These are phyloP conservation scores for Raphanus hybrid DNA, from an alignment of 441 rosid species.

Conservation along the genomic window DNA sequence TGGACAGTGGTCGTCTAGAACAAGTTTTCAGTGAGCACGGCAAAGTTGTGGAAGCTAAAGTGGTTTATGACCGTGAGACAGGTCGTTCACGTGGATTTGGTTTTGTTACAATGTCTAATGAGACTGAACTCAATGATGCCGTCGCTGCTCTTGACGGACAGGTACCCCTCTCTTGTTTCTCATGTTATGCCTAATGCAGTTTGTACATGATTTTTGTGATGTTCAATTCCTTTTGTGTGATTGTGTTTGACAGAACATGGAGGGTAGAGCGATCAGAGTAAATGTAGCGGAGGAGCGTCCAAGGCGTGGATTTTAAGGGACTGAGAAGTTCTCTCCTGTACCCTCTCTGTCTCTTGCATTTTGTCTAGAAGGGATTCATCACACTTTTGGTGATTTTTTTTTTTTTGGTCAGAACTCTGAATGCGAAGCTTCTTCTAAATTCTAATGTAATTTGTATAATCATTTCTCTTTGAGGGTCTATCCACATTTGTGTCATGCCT, in stretches of 20 bases:
- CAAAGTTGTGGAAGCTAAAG: slow-evolving; percentile 60
- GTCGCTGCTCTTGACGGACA: slow-evolving; percentile 70
- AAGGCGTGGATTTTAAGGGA: slow-evolving; percentile 46
- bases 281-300: slow-evolving; percentile 60
- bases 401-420: slow-evolving; percentile 17
- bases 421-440: slow-evolving; percentile 33
- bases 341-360: slow-evolving; percentile 15
- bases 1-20: slow-evolving; percentile 58
- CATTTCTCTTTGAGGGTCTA: not conserved
- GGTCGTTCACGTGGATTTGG: slow-evolving; percentile 75
- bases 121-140: slow-evolving; percentile 54
- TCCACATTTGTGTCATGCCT: not conserved
- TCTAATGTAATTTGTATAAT: slow-evolving; percentile 26
- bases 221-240: not conserved
- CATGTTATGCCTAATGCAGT: not conserved
- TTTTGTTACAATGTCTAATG: slow-evolving; percentile 62
- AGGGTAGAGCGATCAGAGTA: slow-evolving; percentile 60
- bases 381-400: slow-evolving; percentile 37
- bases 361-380: slow-evolving; percentile 37
- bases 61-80: slow-evolving; percentile 60
- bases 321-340: slow-evolving; percentile 15
- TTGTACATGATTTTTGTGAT: not conserved
- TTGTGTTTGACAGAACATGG: slow-evolving; percentile 46
- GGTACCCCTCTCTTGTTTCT: slow-evolving; percentile 30
- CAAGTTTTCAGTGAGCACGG: slow-evolving; percentile 64